These are phyloP conservation scores for Paraconiothyrium sp. DNA, from an alignment of 2,329 filamentous ascomycete species.

Conservation along the genomic window DNA sequence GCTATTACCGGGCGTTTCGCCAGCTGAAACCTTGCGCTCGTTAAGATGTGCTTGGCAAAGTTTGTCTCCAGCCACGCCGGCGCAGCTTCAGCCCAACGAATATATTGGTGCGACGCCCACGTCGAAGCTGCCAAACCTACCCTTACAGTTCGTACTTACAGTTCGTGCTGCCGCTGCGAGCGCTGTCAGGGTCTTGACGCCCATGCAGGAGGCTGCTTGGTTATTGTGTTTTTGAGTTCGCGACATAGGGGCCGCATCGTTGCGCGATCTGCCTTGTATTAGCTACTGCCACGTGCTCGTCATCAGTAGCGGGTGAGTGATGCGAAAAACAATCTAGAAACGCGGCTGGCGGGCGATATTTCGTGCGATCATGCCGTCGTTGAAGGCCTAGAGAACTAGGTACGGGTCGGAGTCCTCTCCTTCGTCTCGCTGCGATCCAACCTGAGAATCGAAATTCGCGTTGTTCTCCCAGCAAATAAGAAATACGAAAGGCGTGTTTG, in stretches of 20 bases:
- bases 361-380: not conserved
- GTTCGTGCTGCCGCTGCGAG: conserved; percentile 1
- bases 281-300: no score
- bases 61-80: not conserved
- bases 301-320: no score
- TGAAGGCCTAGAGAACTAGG: not conserved
- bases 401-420: not conserved
- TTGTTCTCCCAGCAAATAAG: not conserved
- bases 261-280: no score
- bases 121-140: conserved; percentile 7
- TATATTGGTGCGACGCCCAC: conserved; percentile 13
- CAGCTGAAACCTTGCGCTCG: not conserved
- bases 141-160: not conserved
- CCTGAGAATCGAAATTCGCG: not conserved
- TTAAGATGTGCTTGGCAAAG: not conserved
- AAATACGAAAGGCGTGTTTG: not conserved
- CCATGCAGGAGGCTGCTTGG: not conserved
- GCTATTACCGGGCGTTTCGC: not conserved
- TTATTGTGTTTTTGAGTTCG: not conserved
- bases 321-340: not conserved
- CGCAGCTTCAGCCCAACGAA: not conserved
- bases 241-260: no score
- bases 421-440: not conserved
- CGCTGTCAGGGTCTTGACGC: conserved; percentile 2
- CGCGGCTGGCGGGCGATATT: not conserved